Conservation (phyloP, 345 rosid species). For the Ailanthus altissimus region DNA sequence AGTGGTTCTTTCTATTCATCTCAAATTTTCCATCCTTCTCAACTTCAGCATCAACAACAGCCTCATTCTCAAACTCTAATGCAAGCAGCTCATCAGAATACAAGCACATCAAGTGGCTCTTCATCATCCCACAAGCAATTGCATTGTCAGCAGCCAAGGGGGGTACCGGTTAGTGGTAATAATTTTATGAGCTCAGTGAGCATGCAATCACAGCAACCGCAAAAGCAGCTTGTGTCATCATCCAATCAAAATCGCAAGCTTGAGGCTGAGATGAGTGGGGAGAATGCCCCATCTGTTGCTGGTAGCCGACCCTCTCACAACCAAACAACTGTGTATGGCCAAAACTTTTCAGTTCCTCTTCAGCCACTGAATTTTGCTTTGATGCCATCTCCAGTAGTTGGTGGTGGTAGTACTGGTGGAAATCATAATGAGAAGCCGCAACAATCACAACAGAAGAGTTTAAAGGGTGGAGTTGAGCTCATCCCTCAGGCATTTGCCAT, state of each 20-base stretch:
- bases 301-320: conserved; percentile 27
- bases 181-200: conserved; percentile 30
- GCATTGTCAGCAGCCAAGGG: conserved; percentile 29
- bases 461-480: conserved; percentile 39
- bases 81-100: conserved; percentile 34
- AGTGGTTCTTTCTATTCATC: conserved; percentile 54
- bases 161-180: conserved; percentile 26
- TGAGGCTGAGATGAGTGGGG: conserved; percentile 40
- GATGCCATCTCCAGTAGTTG: conserved; percentile 25
- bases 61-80: conserved; percentile 21
- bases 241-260: conserved; percentile 40
- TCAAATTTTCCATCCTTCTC: conserved; percentile 52
- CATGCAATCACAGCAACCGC: conserved; percentile 37
- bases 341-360: conserved; percentile 35
- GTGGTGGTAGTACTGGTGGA: conserved; percentile 21
- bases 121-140: conserved; percentile 52
- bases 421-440: conserved; percentile 33
- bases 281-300: conserved; percentile 24
- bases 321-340: conserved; percentile 39
- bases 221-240: conserved; percentile 19
- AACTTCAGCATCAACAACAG: conserved; percentile 46
- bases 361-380: conserved; percentile 52
- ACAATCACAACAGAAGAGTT: conserved; percentile 27
- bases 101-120: conserved; percentile 44
- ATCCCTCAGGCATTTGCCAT: conserved; percentile 40